Evolutionary conservation across 768 basidiomycete species (phyloP).

Genomic region (Russula compacta): DNA sequence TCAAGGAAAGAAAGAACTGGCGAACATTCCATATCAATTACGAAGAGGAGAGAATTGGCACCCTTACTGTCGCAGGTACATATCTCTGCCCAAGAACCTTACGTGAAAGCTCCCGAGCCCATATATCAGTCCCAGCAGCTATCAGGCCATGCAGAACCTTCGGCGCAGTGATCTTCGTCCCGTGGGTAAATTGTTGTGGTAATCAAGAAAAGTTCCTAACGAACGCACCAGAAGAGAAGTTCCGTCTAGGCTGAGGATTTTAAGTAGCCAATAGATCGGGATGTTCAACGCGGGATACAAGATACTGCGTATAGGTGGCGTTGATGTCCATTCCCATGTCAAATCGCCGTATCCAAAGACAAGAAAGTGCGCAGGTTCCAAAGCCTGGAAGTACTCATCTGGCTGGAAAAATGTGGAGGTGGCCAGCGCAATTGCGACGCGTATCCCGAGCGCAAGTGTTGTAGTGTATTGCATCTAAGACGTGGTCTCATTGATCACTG

Average conservation of each 20-base stretch:
- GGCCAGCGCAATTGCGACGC: slow-evolving; percentile 52
- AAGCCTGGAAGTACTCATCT: slow-evolving; percentile 92
- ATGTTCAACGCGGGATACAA: slow-evolving; percentile 76
- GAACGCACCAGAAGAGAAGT: slow-evolving; percentile 54
- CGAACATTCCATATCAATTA: background rate
- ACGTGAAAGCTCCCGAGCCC: slow-evolving; percentile 52
- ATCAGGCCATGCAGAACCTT: slow-evolving; percentile 65
- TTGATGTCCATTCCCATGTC: slow-evolving; percentile 91
- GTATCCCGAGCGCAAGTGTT: slow-evolving; percentile 37
- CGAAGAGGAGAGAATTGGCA: background rate
- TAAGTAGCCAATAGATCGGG: slow-evolving; percentile 67
- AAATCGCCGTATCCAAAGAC: slow-evolving; percentile 89
- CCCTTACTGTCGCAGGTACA: slow-evolving; percentile 53
- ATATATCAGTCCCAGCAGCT: slow-evolving; percentile 76
- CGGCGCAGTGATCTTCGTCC: slow-evolving; percentile 60
- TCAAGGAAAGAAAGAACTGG: slow-evolving; percentile 71
- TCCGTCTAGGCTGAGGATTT: slow-evolving; percentile 43
- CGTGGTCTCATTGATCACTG: background rate
- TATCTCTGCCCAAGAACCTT: slow-evolving; percentile 50
- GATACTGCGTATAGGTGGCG: slow-evolving; percentile 66
- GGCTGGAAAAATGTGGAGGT: slow-evolving; percentile 92
- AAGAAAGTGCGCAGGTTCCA: slow-evolving; percentile 82
- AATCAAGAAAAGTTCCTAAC: background rate
- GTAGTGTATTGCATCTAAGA: background rate
- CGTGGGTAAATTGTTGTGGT: background rate